Evolutionary conservation across 1,284 basidiomycete species (phyloP), one percentile per base, ranked within the genome.

Genomic region (Cutaneotrichosporon spelunceum): DNA sequence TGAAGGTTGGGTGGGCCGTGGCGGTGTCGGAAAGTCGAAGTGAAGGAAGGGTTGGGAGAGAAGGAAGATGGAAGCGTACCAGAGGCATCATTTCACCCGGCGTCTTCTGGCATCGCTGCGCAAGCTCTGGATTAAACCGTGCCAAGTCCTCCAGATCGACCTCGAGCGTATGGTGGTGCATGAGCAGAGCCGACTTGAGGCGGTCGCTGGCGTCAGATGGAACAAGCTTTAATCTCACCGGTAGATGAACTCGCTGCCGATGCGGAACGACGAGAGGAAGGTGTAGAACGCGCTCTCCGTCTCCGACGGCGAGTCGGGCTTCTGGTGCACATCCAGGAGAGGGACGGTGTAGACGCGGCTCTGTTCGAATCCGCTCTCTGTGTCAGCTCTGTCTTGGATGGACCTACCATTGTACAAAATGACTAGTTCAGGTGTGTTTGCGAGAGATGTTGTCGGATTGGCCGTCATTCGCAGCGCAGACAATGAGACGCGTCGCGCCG

Each of bases 121-220:
- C 93, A 21, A 99, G 83, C 73, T 95, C 91, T 70, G 96, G 92
- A 72, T 94, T 93, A 83, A 89, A 99, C 24, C 95, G 83, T 66
- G 88, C 86, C 50, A 99, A 80, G 79, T 99, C 93, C 53, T 88
- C 86, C 67, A 99, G 84, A 77, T 96, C 91, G 23, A 99, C 88
- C 72, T 99, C 94, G 24, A 99, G 84, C 21, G 93, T 85, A 72
- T 94, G 88, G 68, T 94, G 91, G 76, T 93, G 94, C 63, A 96
- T 80, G 16, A 99, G 84, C 42, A 98, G 79, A 72, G 94, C 96
- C 52, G 88, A 90, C 23, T 94, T 86, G 48, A 99, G 83, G 65
- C 90, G 89, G 74, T 99, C 95, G 71, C 93, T 93, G 68, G 7
- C 26, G 53, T 57, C 21, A 60, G 61, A 56, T 7, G 27, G 9